These are phyloP conservation scores for Trichomonascus vanleenenianus DNA, from an alignment of 805 yeast genomes.

Conservation along the genomic window DNA sequence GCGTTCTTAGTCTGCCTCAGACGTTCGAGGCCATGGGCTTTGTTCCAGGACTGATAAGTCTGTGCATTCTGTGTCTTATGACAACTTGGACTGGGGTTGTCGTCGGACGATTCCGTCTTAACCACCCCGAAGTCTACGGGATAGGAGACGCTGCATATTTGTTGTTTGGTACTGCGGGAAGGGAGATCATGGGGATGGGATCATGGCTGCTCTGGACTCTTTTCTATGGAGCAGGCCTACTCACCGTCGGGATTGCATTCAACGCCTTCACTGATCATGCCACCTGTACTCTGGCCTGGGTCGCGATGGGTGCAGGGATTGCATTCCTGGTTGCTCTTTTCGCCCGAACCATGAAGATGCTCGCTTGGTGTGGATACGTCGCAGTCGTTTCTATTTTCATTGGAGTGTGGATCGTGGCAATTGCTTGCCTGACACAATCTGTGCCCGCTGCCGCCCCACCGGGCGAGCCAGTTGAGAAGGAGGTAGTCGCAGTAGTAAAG, in stretches of 20 bases:
- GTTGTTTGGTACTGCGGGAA: slow-evolving; percentile 5
- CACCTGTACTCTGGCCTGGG: slow-evolving; percentile 4
- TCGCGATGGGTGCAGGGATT: slow-evolving; percentile 1
- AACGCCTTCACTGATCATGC: slow-evolving; percentile 2
- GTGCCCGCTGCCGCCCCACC: slow-evolving; percentile 4
- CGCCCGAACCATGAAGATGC: slow-evolving; percentile 4
- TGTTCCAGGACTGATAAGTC: slow-evolving; percentile 6
- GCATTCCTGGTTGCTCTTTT: not conserved
- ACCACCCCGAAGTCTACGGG: slow-evolving; percentile 6
- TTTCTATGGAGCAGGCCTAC: slow-evolving; percentile 3
- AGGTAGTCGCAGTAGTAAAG: not conserved
- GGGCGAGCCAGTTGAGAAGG: not conserved
- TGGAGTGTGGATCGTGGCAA: slow-evolving; percentile 5
- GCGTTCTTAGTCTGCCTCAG: slow-evolving; percentile 6
- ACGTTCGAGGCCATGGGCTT: slow-evolving; percentile 5
- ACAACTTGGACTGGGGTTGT: slow-evolving; percentile 6
- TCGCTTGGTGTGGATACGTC: slow-evolving; percentile 3
- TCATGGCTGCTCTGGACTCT: slow-evolving; percentile 4
- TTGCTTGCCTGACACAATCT: slow-evolving; percentile 4
- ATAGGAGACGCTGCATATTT: slow-evolving; percentile 4
- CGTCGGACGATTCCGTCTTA: slow-evolving; percentile 2
- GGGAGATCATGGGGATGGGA: slow-evolving; percentile 5
- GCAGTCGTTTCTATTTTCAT: slow-evolving; percentile 3
- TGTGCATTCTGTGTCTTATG: slow-evolving; percentile 1
- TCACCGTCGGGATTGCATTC: slow-evolving; percentile 3